Evolutionary conservation across 495 filamentous ascomycete genomes (phyloP).

Genomic region (Penicillium mononematosum): DNA sequence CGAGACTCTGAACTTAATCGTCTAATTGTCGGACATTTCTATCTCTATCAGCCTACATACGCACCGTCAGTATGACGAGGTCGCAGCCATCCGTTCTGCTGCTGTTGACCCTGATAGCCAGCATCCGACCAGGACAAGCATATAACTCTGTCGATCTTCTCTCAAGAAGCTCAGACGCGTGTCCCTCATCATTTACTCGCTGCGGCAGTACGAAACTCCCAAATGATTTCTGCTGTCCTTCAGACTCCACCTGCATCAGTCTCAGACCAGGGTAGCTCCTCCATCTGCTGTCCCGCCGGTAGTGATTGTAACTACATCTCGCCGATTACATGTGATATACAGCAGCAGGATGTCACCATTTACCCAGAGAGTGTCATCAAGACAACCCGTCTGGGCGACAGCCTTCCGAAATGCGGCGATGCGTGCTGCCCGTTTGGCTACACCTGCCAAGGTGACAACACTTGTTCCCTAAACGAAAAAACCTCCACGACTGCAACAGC

Average conservation of each 20-base stretch:
- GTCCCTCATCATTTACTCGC: slow-evolving; percentile 45
- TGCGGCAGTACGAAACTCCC: slow-evolving; percentile 60
- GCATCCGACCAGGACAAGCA: slow-evolving; percentile 31
- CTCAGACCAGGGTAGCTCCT: slow-evolving; percentile 66
- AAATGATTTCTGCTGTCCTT: slow-evolving; percentile 72
- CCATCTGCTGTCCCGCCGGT: slow-evolving; percentile 74
- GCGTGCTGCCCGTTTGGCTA: slow-evolving; percentile 80
- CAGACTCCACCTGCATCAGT: slow-evolving; percentile 57
- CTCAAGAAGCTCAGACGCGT: slow-evolving; percentile 38
- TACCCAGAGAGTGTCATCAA: slow-evolving; percentile 65
- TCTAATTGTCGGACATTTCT: neutral
- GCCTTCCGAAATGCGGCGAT: slow-evolving; percentile 56
- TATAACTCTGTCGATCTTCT: slow-evolving; percentile 32
- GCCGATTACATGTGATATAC: slow-evolving; percentile 69
- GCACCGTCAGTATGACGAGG: slow-evolving; percentile 24
- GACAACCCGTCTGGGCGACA: slow-evolving; percentile 59
- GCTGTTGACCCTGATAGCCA: slow-evolving; percentile 26
- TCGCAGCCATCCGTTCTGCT: slow-evolving; percentile 25
- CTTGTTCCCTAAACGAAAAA: slow-evolving; percentile 42
- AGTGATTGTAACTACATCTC: slow-evolving; percentile 61
- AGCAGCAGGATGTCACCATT: slow-evolving; percentile 59
- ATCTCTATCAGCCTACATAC: neutral
- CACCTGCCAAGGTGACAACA: slow-evolving; percentile 53
- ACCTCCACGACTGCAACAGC: slow-evolving; percentile 29
- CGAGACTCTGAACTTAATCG: neutral